phyloP scores from a whole-genome alignment of 2,329 filamentous ascomycete genomes.

The Coniella vitis region DNA sequence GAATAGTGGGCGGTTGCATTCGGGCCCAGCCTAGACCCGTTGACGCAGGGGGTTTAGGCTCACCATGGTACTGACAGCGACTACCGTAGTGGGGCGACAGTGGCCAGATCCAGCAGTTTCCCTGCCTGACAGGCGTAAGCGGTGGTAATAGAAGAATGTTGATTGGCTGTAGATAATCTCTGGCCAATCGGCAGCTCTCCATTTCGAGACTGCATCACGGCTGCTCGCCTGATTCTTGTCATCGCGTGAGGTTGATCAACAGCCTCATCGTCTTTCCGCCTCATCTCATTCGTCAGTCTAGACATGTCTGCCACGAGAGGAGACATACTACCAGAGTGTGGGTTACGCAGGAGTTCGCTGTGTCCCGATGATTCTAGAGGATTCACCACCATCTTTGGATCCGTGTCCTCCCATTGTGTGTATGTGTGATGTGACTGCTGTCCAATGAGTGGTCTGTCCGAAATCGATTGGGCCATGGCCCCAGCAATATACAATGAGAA shows the following conservation, averaged over 20 bases:
- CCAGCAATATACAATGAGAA: too few species aligned
- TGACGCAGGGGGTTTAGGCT: too few species aligned
- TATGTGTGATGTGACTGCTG: too few species aligned
- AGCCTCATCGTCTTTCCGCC: slow-evolving; percentile 4
- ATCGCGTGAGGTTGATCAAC: slow-evolving; percentile 5
- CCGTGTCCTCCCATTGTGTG: too few species aligned
- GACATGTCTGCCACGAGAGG: too few species aligned
- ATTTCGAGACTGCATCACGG: not conserved
- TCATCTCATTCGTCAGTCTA: slow-evolving; percentile 2
- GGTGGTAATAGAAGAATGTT: slow-evolving; percentile 5
- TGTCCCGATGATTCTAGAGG: too few species aligned
- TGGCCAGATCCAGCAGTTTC: not conserved
- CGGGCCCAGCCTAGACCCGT: not conserved
- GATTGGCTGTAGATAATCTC: slow-evolving; percentile 8
- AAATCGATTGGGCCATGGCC: too few species aligned
- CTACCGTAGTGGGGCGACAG: not conserved
- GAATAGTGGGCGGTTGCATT: not conserved
- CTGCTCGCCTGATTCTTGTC: not conserved
- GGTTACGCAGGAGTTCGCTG: not conserved
- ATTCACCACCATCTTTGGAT: too few species aligned
- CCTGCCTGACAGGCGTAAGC: not conserved
- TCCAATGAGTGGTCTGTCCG: too few species aligned
- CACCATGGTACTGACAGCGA: too few species aligned
- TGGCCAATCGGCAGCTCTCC: slow-evolving; percentile 10
- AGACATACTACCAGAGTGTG: too few species aligned